Evolutionary conservation across 1,139 yeast genomes (phyloP).

Genomic region (Suhomyces bribrorum): DNA sequence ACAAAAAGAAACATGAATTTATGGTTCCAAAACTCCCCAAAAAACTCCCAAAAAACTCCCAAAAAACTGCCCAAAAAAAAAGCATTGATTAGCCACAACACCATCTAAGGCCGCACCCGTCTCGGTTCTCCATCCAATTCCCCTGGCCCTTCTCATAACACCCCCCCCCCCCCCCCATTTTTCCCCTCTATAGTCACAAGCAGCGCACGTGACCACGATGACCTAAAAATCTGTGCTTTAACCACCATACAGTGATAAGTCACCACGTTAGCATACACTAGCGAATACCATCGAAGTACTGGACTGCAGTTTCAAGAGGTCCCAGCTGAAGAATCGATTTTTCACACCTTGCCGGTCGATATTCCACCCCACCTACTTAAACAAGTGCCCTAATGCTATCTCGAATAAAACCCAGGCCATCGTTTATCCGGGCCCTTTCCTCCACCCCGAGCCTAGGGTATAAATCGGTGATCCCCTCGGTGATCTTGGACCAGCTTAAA

Average conservation of each 20-base stretch:
- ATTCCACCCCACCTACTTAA: slow-evolving; percentile 1
- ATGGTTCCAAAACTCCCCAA: too few relatives aligned
- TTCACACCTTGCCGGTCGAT: too few relatives aligned
- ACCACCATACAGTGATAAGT: not conserved
- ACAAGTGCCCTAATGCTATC: slow-evolving; percentile 5
- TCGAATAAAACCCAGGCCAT: slow-evolving; percentile 6
- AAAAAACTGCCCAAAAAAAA: too few relatives aligned
- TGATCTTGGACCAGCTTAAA: slow-evolving; percentile 17
- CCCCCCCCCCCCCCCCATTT: not conserved
- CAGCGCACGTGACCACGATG: slow-evolving; percentile 6
- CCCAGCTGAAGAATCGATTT: not conserved
- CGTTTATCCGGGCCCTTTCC: slow-evolving; percentile 9
- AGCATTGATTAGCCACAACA: too few relatives aligned
- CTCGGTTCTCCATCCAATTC: not conserved
- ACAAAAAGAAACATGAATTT: too few relatives aligned
- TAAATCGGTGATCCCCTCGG: slow-evolving; percentile 18
- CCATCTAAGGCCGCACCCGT: too few relatives aligned
- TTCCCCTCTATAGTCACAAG: not conserved
- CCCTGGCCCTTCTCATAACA: not conserved
- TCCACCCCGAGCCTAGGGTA: slow-evolving; percentile 3
- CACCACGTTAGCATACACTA: not conserved
- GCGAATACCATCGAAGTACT: too few relatives aligned
- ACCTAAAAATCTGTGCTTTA: slow-evolving; percentile 1
- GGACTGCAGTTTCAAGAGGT: not conserved
- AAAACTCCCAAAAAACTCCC: too few relatives aligned